These are phyloP conservation scores for Effrenium voratum DNA, from an alignment of 73 alveolate genomes.

Conservation along the genomic window DNA sequence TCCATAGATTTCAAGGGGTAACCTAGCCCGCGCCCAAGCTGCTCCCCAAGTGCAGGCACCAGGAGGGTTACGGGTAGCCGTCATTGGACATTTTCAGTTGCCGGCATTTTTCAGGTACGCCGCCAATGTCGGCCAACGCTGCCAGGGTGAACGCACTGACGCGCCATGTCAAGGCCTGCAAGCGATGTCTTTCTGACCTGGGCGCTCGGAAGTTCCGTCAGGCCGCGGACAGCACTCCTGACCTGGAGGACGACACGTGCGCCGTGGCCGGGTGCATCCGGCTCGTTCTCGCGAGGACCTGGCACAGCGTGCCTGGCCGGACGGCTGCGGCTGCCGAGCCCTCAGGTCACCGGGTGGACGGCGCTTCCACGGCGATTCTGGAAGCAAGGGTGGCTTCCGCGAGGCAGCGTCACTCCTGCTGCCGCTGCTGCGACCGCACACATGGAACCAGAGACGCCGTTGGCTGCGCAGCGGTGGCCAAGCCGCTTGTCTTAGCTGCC, in stretches of 20 bases:
- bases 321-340: constrained; percentile 43
- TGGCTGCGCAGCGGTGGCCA: constrained; percentile 70
- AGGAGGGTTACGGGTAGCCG: too few relatives aligned
- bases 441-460: constrained; percentile 50
- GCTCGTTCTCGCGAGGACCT: constrained; percentile 32
- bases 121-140: constrained; percentile 41
- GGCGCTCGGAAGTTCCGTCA: not conserved
- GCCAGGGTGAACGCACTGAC: constrained; percentile 35
- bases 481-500: constrained; percentile 3
- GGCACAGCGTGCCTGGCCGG: constrained; percentile 92
- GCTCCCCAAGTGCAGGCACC: too few relatives aligned
- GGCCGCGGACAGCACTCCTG: constrained; percentile 52
- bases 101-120: too few relatives aligned
- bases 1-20: too few relatives aligned
- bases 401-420: not conserved
- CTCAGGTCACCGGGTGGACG: too few relatives aligned
- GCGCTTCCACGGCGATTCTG: not conserved
- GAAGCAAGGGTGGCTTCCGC: not conserved
- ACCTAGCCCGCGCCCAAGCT: too few relatives aligned
- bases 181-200: not conserved
- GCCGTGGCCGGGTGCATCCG: not conserved
- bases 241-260: not conserved
- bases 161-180: constrained; percentile 48
- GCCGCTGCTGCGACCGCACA: constrained; percentile 33
- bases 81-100: too few relatives aligned